Evolutionary conservation across 768 basidiomycete genomes (phyloP).

Genomic region (Lactifluus pinguis): DNA sequence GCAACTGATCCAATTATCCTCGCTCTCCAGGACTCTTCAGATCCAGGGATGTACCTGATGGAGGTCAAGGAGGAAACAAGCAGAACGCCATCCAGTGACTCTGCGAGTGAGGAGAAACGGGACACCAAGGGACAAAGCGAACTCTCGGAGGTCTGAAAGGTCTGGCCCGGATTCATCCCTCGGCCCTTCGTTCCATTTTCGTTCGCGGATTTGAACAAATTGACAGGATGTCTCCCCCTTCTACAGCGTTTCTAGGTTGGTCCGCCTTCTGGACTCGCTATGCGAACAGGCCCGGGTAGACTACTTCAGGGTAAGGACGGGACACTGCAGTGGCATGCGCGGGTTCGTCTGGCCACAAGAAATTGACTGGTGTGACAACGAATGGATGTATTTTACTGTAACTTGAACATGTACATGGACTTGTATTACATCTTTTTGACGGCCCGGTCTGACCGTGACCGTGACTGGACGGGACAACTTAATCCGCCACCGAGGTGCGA

Average conservation of each 20-base stretch:
- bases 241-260: not conserved
- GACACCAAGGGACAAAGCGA: not conserved
- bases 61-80: not conserved
- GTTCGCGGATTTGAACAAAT: not conserved
- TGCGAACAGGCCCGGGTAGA: too few relatives aligned
- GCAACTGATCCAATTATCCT: not conserved
- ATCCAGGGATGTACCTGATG: not conserved
- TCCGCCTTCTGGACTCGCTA: too few relatives aligned
- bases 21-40: conserved; percentile 1
- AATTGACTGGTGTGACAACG: too few relatives aligned
- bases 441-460: too few relatives aligned
- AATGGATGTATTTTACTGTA: too few relatives aligned
- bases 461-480: too few relatives aligned
- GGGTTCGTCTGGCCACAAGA: not conserved
- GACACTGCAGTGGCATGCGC: not conserved
- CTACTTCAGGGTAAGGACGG: too few relatives aligned
- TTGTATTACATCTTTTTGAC: too few relatives aligned
- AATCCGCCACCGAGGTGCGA: too few relatives aligned
- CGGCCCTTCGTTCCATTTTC: not conserved
- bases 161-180: not conserved
- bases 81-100: not conserved
- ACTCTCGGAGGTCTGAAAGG: not conserved
- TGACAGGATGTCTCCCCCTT: not conserved
- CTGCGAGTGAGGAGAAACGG: not conserved
- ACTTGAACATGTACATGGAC: too few relatives aligned